phyloP scores from a whole-genome alignment of 139 green algal species.

The Bryopsis sp. region DNA sequence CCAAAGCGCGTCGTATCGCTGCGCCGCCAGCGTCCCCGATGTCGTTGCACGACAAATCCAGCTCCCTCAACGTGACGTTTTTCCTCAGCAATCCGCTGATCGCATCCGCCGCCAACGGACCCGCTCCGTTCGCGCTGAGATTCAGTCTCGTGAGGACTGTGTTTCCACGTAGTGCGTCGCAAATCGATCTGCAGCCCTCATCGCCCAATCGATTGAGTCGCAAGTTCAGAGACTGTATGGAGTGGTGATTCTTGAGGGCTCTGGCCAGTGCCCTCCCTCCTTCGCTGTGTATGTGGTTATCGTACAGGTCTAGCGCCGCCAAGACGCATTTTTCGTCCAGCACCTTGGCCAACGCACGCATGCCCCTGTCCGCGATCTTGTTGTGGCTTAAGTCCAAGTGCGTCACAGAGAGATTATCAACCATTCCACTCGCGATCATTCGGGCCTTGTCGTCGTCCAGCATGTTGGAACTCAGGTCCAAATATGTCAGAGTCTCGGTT shows the following conservation, averaged over 20 bases:
- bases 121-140: conserved; percentile 46
- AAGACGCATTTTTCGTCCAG: conserved; percentile 51
- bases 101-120: conserved; percentile 22
- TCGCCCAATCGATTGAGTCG: conserved; percentile 67
- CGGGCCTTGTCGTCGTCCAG: conserved; percentile 70
- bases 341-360: conserved; percentile 63
- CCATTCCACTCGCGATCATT: conserved; percentile 62
- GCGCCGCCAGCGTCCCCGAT: neutral
- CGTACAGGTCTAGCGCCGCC: conserved; percentile 45
- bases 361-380: conserved; percentile 59
- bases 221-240: conserved; percentile 17
- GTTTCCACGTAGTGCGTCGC: conserved; percentile 27
- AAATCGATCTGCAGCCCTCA: conserved; percentile 43
- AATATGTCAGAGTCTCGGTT: conserved; percentile 43
- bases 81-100: conserved; percentile 36
- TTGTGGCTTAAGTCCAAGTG: conserved; percentile 75
- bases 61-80: conserved; percentile 35
- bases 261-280: conserved; percentile 55
- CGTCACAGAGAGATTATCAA: conserved; percentile 72
- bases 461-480: conserved; percentile 55
- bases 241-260: conserved; percentile 42
- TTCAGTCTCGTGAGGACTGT: conserved; percentile 45
- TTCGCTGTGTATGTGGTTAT: conserved; percentile 68
- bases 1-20: too few relatives aligned
- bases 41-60: conserved; percentile 53